These are phyloP conservation scores for Monosporascus sp. DNA, from an alignment of 2,329 filamentous ascomycete genomes.

Conservation along the genomic window DNA sequence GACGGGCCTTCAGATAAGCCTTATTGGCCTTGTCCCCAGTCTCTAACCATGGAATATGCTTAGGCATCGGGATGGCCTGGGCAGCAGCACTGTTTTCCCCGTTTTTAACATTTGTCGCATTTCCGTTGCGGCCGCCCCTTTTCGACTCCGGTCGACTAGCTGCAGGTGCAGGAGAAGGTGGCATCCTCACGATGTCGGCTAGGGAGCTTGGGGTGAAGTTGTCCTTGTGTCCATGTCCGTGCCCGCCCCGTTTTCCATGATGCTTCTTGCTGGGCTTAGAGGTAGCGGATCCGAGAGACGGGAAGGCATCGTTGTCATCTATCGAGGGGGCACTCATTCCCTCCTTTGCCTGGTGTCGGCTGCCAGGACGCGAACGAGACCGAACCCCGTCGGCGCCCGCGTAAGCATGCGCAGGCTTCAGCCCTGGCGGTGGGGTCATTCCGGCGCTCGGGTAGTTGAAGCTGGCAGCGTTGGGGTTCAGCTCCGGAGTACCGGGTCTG, in stretches of 20 bases:
- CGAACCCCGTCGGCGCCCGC: constrained; percentile 55
- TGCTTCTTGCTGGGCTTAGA: constrained; percentile 82
- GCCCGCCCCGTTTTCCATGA: constrained; percentile 83
- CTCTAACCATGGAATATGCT: constrained; percentile 94
- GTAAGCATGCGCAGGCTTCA: constrained; percentile 56
- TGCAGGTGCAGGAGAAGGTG: constrained; percentile 70
- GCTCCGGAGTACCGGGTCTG: constrained; percentile 53
- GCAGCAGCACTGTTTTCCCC: constrained; percentile 77
- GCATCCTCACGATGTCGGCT: constrained; percentile 93
- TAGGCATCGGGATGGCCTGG: constrained; percentile 78
- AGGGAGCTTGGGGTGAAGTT: constrained; percentile 68
- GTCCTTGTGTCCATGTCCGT: constrained; percentile 67
- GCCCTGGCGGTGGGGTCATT: constrained; percentile 63
- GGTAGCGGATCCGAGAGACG: constrained; percentile 72
- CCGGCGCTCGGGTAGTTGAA: constrained; percentile 49
- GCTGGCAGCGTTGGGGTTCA: constrained; percentile 45
- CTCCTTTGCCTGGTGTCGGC: constrained; percentile 63
- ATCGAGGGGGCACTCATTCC: constrained; percentile 69
- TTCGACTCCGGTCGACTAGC: constrained; percentile 55
- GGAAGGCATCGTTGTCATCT: constrained; percentile 94
- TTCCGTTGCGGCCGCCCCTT: constrained; percentile 58
- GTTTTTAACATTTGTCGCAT: constrained; percentile 56
- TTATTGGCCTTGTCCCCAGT: constrained; percentile 88
- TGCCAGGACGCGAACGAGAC: constrained; percentile 76
- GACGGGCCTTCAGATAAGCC: constrained; percentile 88